Conservation (phyloP, 2,329 filamentous ascomycete species). For the Cryphonectria radicalis region DNA sequence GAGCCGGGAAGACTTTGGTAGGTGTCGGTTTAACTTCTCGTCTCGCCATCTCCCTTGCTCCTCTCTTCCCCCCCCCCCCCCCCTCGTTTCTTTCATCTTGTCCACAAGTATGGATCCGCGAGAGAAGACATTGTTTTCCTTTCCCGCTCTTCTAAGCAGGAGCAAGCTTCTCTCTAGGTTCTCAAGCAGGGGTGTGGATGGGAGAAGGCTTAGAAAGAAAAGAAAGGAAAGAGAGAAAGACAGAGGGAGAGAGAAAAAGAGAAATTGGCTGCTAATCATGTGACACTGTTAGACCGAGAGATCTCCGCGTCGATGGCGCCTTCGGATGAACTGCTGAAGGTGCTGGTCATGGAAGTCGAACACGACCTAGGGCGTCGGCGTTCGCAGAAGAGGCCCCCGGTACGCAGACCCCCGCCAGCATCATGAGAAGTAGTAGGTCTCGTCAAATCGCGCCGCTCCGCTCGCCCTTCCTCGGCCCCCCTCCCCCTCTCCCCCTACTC, state of each 20-base stretch:
- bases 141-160: background rate
- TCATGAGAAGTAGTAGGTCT: background rate
- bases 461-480: background rate
- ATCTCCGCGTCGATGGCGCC: background rate
- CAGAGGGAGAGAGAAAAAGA: background rate
- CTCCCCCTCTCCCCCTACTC: background rate
- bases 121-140: background rate
- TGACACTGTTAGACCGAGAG: background rate
- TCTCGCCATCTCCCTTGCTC: background rate
- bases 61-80: too few species aligned
- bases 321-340: background rate
- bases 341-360: background rate
- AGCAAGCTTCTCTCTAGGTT: background rate
- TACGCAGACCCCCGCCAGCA: background rate
- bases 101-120: background rate
- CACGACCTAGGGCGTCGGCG: background rate
- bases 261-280: background rate
- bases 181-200: background rate
- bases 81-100: too few species aligned
- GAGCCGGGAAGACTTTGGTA: conserved; percentile 20
- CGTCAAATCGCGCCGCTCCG: background rate
- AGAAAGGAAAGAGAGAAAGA: too few species aligned
- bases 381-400: background rate
- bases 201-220: too few species aligned
- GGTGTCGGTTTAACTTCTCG: background rate